Conservation (phyloP, 2,329 filamentous ascomycete species). For the Phoma sp. region DNA sequence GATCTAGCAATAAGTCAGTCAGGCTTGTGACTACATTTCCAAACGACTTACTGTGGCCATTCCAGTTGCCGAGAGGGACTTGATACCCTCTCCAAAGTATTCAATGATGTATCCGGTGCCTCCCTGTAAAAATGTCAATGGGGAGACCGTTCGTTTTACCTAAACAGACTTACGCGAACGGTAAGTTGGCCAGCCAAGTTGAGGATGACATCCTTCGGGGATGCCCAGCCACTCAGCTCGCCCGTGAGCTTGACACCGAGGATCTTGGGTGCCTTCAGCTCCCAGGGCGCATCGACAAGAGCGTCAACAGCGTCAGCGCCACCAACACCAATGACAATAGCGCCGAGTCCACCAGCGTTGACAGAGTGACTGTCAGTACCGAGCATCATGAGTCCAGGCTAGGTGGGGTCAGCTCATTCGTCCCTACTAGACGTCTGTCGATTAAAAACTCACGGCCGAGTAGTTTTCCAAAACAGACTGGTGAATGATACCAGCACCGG, state of each 20-base stretch:
- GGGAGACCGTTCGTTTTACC: too few species aligned
- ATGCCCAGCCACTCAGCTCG: conserved; percentile 85
- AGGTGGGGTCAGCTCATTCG: background rate
- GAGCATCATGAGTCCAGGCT: conserved; percentile 94
- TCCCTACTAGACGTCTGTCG: background rate
- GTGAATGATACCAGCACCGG: conserved; percentile 65
- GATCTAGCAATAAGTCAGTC: conserved; percentile 38
- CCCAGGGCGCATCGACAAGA: conserved; percentile 94
- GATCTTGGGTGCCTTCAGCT: conserved; percentile 91
- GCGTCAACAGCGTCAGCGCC: conserved; percentile 88
- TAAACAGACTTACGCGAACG: conserved; percentile 60
- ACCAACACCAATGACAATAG: conserved; percentile 94
- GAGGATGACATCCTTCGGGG: conserved; percentile 95
- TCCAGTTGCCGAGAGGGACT: conserved; percentile 87
- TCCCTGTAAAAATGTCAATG: conserved; percentile 52
- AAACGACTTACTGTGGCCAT: conserved; percentile 71
- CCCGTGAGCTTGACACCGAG: conserved; percentile 85
- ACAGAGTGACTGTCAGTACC: conserved; percentile 97
- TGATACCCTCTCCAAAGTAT: conserved; percentile 88
- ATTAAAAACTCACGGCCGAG: conserved; percentile 61
- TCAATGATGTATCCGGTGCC: conserved; percentile 95
- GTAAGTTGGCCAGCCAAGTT: conserved; percentile 87
- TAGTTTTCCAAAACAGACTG: conserved; percentile 99
- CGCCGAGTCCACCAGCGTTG: conserved; percentile 92
- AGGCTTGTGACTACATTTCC: background rate